Evolutionary conservation across 1,139 yeast species (phyloP), one percentile per base, ranked within the genome.

Genomic region (Pichia sp.): DNA sequence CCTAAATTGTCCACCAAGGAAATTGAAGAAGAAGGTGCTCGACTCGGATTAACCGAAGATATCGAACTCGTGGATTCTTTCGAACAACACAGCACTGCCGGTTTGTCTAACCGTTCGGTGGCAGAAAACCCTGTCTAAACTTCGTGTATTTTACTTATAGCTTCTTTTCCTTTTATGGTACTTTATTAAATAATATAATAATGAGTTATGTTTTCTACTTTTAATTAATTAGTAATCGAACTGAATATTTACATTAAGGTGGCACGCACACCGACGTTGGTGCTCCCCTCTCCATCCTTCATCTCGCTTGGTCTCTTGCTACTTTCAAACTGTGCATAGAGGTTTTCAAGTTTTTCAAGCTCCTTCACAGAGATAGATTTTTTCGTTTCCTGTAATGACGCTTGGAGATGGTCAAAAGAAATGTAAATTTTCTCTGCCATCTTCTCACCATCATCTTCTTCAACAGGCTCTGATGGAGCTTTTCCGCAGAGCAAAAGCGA

Each of bases 241-340:
- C 14, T 6, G 20, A 36, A 12, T 10, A 36, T 14, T 43, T 58
- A 64, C 57, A 59, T 61, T 40, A 67, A 60, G 48, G 63, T 85
- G 2, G 89, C 80, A 55, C 97, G 75, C 2, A 92, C 97, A 1
- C 98, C 98, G 33, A 91, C 80, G 55, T 88, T 95, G 49, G 77
- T 84, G 61, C 96, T 84, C 4, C 93, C 84, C 40, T 84, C 78
- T 0, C 97, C 97, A 62, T 84, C 84, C 1, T 95, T 96, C 91
- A 92, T 84, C 57, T 87, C 85, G 0, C 97, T 97, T 58, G 87
- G 92, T 49, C 98, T 73, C 36, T 84, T 93, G 34, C 84, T 79
- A 49, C 64, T 66, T 16, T 86, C 81, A 67, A 93, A 93, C 67
- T 87, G 84, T 41, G 75, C 69, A 68, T 93, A 93, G 48, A 93